Percentiles rank a stretch among this genome's conserved stretches.
These are phyloP conservation scores for Colletotrichum destructivum DNA, from an alignment of 2,329 filamentous ascomycete genomes.

Conservation along the genomic window DNA sequence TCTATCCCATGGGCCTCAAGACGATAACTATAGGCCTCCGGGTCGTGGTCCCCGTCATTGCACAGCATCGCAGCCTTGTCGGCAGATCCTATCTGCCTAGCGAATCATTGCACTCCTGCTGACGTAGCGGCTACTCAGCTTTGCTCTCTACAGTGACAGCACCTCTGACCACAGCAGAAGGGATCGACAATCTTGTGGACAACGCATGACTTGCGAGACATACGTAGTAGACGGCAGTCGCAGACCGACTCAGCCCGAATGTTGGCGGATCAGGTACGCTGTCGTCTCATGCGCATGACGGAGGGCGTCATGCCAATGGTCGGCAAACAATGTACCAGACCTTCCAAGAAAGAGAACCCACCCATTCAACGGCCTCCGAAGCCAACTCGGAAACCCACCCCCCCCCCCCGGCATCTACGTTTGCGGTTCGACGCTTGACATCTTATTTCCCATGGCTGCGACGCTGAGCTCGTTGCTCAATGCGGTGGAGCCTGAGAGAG, in stretches of 20 bases:
- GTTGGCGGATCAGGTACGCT: background rate
- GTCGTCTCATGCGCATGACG: conserved; percentile 18
- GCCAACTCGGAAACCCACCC: conserved; percentile 1
- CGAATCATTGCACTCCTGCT: background rate
- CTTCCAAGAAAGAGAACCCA: background rate
- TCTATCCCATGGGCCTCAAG: background rate
- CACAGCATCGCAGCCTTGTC: conserved; percentile 25
- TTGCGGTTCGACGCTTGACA: conserved; percentile 34
- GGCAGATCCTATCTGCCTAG: background rate
- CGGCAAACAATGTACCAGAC: conserved; percentile 2
- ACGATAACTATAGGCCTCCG: background rate
- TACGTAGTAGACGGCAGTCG: conserved; percentile 3
- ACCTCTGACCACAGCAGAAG: background rate
- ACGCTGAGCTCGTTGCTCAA: conserved; percentile 28
- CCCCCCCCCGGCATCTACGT: background rate
- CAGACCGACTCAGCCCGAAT: conserved; percentile 20
- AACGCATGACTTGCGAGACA: background rate
- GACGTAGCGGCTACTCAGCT: conserved; percentile 2
- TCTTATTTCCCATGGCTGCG: conserved; percentile 35
- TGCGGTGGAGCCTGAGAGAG: conserved; percentile 24
- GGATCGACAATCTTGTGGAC: conserved; percentile 24
- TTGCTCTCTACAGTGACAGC: background rate
- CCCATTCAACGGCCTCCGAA: background rate
- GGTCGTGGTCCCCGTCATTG: conserved; percentile 4
- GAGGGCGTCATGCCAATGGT: background rate